Base-by-base conservation (phyloP, 495 filamentous ascomycete genomes). In the Mycothermus thermophilus region DNA sequence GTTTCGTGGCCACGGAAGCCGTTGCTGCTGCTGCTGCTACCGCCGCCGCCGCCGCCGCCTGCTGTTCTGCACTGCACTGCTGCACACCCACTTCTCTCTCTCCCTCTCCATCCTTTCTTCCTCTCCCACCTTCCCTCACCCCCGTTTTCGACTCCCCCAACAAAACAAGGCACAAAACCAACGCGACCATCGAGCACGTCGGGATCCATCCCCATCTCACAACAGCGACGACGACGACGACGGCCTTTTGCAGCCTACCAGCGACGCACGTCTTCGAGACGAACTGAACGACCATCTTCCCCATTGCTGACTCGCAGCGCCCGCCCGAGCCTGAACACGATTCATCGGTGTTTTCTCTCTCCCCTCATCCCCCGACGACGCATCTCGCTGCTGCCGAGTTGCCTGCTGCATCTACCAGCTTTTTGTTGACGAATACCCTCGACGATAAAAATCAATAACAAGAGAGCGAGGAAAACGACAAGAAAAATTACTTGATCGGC, bases 101-200 rank as follows among this genome's bases (percentile, higher is more conserved):
- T 33, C 23, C 28, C 34, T 43, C 7, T 8, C 28, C 4, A 3
- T 3, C 4, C 44, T 45, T 42, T n/a, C n/a, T n/a, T n/a, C n/a
- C n/a, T n/a, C n/a, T n/a, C n/a, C n/a, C n/a, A n/a, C n/a, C n/a
- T n/a, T n/a, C n/a, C n/a, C 44, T 46, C 42, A 43, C 47, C 43
- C n/a, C n/a, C 51, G 53, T 52, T 45, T 36, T 44, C 47, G 47
- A 42, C 28, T 38, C 34, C 32, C 37, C 42, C 34, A 40, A 41
- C 42, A 50, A 33, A 43, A 35, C n/a, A n/a, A n/a, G n/a, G n/a
- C n/a, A 29, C 35, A 40, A 28, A 27, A 38, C 32, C 34, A 32
- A 16, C 34, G 27, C n/a, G n/a, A n/a, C n/a, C n/a, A n/a, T n/a
- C n/a, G n/a, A n/a, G n/a, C n/a, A n/a, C n/a, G n/a, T n/a, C n/a